Base-by-base conservation (phyloP, 2,329 filamentous ascomycete genomes). In the Fusarium falciforme region DNA sequence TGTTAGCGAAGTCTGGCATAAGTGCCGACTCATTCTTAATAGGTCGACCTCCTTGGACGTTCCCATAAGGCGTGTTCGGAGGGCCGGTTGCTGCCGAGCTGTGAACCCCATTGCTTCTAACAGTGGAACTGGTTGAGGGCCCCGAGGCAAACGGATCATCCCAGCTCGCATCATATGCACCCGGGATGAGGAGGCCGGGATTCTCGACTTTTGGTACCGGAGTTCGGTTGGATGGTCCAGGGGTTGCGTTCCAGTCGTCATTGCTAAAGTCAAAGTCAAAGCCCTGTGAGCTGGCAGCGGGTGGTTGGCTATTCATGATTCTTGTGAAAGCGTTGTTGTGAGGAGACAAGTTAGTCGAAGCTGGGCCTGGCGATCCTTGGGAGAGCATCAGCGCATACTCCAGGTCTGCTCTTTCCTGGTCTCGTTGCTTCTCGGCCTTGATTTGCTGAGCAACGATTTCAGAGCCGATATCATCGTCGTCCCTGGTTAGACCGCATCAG, bases 391-490 rank as follows among this genome's bases (percentile, higher is more conserved):
- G 60, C 11, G 82, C 82, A 64, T 81, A 61, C n/a, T 79, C 66
- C 6, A 64, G 71, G 52, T 83, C 82, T 58, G 27, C 58, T 7
- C 64, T 71, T 67, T 80, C 76, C 47, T 83, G 79, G 11, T 76
- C 66, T 12, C 79, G 72, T 58, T 81, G 82, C 35, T 80, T 79
- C 40, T 80, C 81, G 62, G 80, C 75, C 42, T 80, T 82, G 61
- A 80, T 80, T 29, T 85, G 83, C 61, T 83, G 73, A 11, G 79
- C 73, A 49, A 85, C 74, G 36, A 67, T 72, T 11, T 70, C 74
- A 22, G 78, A 69, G 58, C 73, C 73, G 40, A 75, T 36, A 17
- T 83, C 72, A 42, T 73, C 81, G 76, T 83, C 82, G 40, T 83
- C 80, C 70, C 81, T 82, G 73, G 49, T 47, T 22, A 16, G 35